These are phyloP conservation scores for Terfezia claveryi DNA, from an alignment of 495 filamentous ascomycete genomes.

Conservation along the genomic window DNA sequence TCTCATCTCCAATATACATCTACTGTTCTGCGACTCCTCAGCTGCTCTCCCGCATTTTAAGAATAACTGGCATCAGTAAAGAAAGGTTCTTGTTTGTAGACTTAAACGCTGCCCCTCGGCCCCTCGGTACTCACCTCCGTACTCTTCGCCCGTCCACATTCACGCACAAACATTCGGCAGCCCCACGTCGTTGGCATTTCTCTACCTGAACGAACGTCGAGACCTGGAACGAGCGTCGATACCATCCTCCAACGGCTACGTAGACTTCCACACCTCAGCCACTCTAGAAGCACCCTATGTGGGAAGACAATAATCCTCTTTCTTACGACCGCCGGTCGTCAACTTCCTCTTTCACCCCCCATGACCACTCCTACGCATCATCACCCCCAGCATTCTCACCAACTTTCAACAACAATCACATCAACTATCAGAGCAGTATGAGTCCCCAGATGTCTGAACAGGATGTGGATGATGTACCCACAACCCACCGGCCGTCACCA, in stretches of 20 bases:
- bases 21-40: no score
- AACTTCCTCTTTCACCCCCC: conserved; percentile 10
- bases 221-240: no score
- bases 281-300: conserved; percentile 5
- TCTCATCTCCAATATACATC: no score
- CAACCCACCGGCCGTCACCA: background rate
- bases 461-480: background rate
- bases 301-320: conserved; percentile 21
- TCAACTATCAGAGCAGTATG: background rate
- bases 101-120: no score
- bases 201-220: no score
- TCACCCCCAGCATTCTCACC: conserved; percentile 28
- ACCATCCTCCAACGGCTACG: background rate
- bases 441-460: background rate
- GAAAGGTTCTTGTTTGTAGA: no score
- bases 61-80: no score
- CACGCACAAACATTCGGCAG: no score
- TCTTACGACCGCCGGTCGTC: conserved; percentile 22
- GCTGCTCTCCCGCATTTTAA: no score
- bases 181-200: no score
- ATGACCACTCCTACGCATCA: conserved; percentile 23
- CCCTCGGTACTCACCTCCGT: no score
- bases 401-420: conserved; percentile 11
- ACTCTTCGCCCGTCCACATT: no score
- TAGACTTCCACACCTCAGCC: background rate